Evolutionary conservation across 2,329 filamentous ascomycete genomes (phyloP).

Genomic region (Colletotrichum sojae): DNA sequence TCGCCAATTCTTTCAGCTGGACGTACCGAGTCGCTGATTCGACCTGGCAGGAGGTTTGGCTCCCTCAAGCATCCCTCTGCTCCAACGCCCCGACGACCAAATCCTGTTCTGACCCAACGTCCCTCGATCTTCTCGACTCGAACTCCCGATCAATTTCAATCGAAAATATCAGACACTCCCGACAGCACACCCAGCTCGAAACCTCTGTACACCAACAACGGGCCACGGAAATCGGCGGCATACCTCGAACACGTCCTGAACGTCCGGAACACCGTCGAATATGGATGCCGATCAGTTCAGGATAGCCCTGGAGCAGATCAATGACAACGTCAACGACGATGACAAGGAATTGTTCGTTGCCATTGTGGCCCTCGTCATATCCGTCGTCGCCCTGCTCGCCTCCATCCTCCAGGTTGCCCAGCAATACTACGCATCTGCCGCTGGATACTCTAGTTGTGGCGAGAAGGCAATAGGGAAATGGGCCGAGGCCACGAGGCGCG

Average conservation of each 20-base stretch:
- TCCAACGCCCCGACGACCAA: constrained; percentile 10
- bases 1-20: not conserved
- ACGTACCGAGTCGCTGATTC: not conserved
- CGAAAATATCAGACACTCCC: not conserved
- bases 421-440: constrained; percentile 65
- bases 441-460: constrained; percentile 64
- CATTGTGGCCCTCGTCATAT: constrained; percentile 61
- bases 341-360: constrained; percentile 56
- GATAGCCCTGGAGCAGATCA: constrained; percentile 22
- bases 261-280: constrained; percentile 18
- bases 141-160: not conserved
- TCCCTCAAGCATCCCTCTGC: constrained; percentile 5
- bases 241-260: not conserved
- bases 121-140: not conserved
- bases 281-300: constrained; percentile 31
- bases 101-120: not conserved
- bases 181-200: not conserved
- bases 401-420: constrained; percentile 64
- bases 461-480: constrained; percentile 64
- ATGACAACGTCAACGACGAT: constrained; percentile 37
- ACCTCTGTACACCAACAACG: not conserved
- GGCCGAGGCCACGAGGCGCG: constrained; percentile 56
- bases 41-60: constrained; percentile 22
- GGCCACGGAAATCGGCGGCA: not conserved
- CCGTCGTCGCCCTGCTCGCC: constrained; percentile 61